A percentile compares a stretch with the other conserved stretches of the same genome.
Conservation (phyloP, 1,139 yeast genomes). For the Entelexis paramagnoliae region DNA sequence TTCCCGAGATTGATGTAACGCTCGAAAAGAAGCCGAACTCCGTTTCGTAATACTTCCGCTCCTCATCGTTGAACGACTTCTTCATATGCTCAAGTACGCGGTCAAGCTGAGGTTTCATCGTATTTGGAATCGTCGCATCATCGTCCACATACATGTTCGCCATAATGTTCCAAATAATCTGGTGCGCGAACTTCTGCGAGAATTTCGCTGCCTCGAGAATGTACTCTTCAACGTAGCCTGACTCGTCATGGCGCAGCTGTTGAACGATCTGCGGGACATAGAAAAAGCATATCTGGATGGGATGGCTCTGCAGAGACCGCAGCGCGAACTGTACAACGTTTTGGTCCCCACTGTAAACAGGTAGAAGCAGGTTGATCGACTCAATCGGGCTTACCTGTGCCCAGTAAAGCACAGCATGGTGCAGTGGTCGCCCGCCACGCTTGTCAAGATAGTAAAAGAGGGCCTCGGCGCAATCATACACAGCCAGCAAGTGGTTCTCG, state of each 20-base stretch:
- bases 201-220: constrained; percentile 88
- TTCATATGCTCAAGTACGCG: constrained; percentile 61
- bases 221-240: constrained; percentile 77
- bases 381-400: constrained; percentile 71
- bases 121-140: constrained; percentile 59
- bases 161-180: constrained; percentile 94
- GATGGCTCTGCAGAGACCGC: constrained; percentile 81
- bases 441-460: constrained; percentile 37
- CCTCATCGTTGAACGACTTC: constrained; percentile 48
- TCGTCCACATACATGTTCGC: constrained; percentile 91
- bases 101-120: constrained; percentile 74
- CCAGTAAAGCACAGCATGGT: constrained; percentile 53
- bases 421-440: constrained; percentile 8
- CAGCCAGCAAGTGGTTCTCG: constrained; percentile 48
- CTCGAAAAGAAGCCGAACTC: constrained; percentile 87
- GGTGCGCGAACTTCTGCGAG: constrained; percentile 89
- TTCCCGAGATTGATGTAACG: constrained; percentile 88
- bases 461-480: constrained; percentile 54
- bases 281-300: constrained; percentile 80
- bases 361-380: constrained; percentile 73
- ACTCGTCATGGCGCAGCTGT: constrained; percentile 65
- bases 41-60: constrained; percentile 57
- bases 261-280: constrained; percentile 98
- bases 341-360: constrained; percentile 60
- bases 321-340: constrained; percentile 74